Conservation (phyloP, 352 stramenopile genomes). For the Stramenopiles sp. region DNA sequence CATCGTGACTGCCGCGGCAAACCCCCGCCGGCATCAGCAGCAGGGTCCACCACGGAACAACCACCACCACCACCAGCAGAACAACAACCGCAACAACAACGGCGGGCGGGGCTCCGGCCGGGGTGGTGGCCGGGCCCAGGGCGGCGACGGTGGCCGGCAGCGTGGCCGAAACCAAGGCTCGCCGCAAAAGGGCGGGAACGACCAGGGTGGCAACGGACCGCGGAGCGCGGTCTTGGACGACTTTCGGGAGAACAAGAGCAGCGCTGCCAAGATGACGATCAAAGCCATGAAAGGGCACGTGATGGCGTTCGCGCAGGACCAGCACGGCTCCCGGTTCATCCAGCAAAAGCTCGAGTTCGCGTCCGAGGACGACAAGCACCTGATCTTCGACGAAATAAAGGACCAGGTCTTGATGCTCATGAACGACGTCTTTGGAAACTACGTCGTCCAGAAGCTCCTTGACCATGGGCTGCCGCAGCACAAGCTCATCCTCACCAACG, state of each 20-base stretch:
- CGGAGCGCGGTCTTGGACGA: constrained; percentile 48
- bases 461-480: constrained; percentile 59
- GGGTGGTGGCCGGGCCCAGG: no score
- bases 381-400: constrained; percentile 46
- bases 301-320: constrained; percentile 58
- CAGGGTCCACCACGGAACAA: no score
- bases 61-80: no score
- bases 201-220: constrained; percentile 29
- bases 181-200: no score
- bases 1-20: no score
- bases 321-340: constrained; percentile 66
- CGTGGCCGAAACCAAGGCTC: no score
- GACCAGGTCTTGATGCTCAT: constrained; percentile 41
- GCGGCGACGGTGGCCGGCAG: no score
- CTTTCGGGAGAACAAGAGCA: constrained; percentile 33
- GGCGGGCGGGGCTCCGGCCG: no score
- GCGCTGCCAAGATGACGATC: constrained; percentile 54
- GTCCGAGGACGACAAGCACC: constrained; percentile 38
- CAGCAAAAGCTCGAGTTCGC: constrained; percentile 53
- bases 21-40: no score
- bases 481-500: constrained; percentile 48
- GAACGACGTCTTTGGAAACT: constrained; percentile 94
- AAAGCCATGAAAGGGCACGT: constrained; percentile 52
- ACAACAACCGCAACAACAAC: no score
- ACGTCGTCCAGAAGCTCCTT: constrained; percentile 95